Evolutionary conservation across 495 filamentous ascomycete species (phyloP).

Genomic region (Parmelia sp.): DNA sequence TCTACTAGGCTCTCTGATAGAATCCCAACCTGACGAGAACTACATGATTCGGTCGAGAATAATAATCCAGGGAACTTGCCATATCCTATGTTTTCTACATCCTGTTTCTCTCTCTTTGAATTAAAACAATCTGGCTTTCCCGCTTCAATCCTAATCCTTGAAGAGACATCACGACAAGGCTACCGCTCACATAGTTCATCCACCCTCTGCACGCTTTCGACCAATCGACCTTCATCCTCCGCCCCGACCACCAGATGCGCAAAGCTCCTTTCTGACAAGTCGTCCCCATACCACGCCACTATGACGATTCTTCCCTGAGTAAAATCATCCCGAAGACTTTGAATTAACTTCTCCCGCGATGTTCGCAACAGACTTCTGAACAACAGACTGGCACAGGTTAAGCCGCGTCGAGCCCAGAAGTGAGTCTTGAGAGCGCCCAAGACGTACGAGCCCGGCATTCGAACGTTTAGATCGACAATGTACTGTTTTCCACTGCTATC

Average conservation of each 20-base stretch:
- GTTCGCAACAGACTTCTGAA: neutral
- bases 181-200: neutral
- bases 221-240: no score
- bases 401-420: neutral
- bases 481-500: neutral
- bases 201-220: neutral
- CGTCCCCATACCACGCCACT: neutral
- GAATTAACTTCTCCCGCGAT: neutral
- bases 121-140: no score
- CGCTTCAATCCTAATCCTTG: no score
- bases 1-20: no score
- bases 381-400: neutral
- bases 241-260: no score
- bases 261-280: neutral
- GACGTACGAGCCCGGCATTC: neutral
- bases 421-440: neutral
- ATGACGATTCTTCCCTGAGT: neutral
- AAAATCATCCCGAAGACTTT: neutral
- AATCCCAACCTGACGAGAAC: no score
- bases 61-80: no score
- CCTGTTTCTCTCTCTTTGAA: no score
- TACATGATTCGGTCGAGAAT: no score
- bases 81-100: no score
- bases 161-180: no score
- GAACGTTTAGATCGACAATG: constrained; percentile 1